These are phyloP conservation scores for Nicotiana attenuata DNA, from an alignment of 257 asterid genomes.

Conservation along the genomic window DNA sequence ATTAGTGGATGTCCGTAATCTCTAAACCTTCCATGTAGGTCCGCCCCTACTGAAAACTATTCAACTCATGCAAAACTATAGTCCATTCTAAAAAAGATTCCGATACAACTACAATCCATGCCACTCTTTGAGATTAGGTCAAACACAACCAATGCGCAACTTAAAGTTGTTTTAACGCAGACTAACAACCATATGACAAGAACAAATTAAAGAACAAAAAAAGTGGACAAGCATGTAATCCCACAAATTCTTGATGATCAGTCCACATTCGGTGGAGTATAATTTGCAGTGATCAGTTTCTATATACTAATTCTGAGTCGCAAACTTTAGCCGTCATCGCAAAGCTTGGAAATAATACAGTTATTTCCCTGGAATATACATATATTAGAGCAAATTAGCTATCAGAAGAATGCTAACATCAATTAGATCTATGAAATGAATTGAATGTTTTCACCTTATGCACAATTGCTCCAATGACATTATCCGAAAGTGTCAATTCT, in stretches of 20 bases:
- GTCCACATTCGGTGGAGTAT: neutral
- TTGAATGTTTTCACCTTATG: neutral
- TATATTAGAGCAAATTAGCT: neutral
- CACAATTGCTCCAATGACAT: conserved; percentile 7
- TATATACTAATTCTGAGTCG: neutral
- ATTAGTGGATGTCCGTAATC: too few species aligned
- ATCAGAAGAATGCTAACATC: neutral
- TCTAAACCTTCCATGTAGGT: too few species aligned
- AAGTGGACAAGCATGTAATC: neutral
- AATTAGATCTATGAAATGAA: neutral
- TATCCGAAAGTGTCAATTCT: conserved; percentile 38
- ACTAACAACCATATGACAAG: neutral
- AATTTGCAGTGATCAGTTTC: neutral
- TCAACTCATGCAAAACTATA: too few species aligned
- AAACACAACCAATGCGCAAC: neutral
- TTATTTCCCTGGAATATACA: neutral
- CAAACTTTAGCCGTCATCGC: neutral
- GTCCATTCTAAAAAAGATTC: neutral
- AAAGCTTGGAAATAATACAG: conserved; percentile 5
- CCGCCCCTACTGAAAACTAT: too few species aligned
- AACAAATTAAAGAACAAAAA: neutral
- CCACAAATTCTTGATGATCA: neutral
- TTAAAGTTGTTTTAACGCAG: neutral
- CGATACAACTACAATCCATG: neutral
- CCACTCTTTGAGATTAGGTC: neutral